Evolutionary conservation across 495 filamentous ascomycete species (phyloP).

Genomic region (Aspergillus sclerotiicarbonarius): DNA sequence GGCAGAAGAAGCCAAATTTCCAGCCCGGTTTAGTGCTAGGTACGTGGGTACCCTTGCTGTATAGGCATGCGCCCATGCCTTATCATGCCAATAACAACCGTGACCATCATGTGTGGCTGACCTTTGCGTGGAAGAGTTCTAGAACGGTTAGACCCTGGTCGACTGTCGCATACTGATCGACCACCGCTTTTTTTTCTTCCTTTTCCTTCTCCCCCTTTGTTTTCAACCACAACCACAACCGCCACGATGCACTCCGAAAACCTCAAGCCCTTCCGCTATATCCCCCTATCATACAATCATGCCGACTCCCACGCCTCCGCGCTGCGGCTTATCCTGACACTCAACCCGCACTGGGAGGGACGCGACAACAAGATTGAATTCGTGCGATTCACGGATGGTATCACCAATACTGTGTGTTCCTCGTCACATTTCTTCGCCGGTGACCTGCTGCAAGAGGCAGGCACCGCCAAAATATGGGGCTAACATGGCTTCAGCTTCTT

Average conservation of each 20-base stretch:
- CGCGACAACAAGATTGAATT: conserved; percentile 78
- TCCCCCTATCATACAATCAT: conserved; percentile 74
- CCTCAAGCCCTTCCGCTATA: conserved; percentile 40
- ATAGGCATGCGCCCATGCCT: not conserved
- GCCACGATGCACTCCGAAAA: conserved; percentile 27
- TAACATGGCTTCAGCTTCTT: conserved; percentile 55
- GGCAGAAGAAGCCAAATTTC: not conserved
- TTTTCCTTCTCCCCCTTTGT: not conserved
- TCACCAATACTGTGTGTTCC: conserved; percentile 84
- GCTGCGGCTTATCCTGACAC: conserved; percentile 70
- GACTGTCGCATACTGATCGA: not conserved
- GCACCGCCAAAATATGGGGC: not conserved
- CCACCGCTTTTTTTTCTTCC: not conserved
- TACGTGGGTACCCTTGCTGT: not conserved
- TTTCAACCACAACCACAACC: conserved; percentile 22
- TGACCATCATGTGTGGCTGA: not conserved
- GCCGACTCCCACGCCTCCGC: conserved; percentile 74
- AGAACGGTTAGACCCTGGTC: not conserved
- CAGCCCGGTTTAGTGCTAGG: not conserved
- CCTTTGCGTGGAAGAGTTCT: not conserved
- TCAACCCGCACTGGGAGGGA: conserved; percentile 81
- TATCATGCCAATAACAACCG: not conserved
- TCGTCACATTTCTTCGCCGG: not conserved
- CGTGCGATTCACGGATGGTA: conserved; percentile 91
- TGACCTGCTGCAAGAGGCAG: conserved; percentile 3